A percentile compares a stretch with the other conserved stretches of the same genome.
Conservation (phyloP, 805 yeast genomes). For the Candida wancherniae region DNA sequence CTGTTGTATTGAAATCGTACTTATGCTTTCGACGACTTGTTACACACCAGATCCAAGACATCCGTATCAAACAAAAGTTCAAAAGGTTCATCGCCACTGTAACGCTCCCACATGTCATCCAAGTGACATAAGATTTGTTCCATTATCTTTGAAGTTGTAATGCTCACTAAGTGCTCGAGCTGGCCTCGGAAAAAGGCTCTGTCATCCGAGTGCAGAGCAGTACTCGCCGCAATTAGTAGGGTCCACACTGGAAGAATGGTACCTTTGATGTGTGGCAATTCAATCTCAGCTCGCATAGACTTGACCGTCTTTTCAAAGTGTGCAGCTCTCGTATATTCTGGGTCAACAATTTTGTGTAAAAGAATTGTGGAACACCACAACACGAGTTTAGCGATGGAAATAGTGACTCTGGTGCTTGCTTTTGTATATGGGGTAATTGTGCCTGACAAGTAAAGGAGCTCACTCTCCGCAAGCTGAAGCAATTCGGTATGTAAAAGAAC, state of each 20-base stretch:
- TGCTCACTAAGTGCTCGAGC: conserved; percentile 3
- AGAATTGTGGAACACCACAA: conserved; percentile 10
- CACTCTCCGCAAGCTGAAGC: conserved; percentile 6
- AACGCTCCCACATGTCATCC: conserved; percentile 13
- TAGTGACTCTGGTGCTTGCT: conserved; percentile 5
- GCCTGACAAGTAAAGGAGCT: conserved; percentile 4
- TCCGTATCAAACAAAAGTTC: conserved; percentile 12
- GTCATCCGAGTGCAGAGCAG: conserved; percentile 4
- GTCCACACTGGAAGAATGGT: conserved; percentile 16
- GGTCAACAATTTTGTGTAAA: conserved; percentile 8
- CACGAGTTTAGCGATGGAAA: conserved; percentile 10
- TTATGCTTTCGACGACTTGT: conserved; percentile 1
- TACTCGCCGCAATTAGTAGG: conserved; percentile 13
- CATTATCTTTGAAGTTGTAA: conserved; percentile 9
- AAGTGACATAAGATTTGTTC: conserved; percentile 9
- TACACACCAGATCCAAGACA: conserved; percentile 13
- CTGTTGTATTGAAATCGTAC: no score
- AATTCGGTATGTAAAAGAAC: conserved; percentile 4
- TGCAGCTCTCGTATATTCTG: conserved; percentile 1
- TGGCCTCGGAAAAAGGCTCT: conserved; percentile 7
- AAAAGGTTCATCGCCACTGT: conserved; percentile 13
- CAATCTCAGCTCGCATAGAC: conserved; percentile 8
- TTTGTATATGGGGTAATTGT: not conserved
- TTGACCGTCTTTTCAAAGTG: conserved; percentile 5
- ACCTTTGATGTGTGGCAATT: conserved; percentile 4